phyloP scores from a whole-genome alignment of 1,284 basidiomycete genomes.

The Macrocystidia cucumis region DNA sequence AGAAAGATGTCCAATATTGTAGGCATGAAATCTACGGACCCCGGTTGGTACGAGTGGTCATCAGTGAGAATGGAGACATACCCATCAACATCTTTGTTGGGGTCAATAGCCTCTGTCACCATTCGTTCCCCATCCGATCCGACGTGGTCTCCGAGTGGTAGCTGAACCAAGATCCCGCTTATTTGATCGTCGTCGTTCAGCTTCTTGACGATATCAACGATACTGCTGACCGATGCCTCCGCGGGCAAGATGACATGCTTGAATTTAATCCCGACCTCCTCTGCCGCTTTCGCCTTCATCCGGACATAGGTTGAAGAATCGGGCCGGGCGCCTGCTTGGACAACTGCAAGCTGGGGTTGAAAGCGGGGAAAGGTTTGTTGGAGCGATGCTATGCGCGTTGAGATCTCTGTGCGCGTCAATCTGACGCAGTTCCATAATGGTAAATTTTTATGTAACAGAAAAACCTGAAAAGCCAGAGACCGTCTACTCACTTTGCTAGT shows the following conservation, averaged over 20 bases:
- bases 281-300: conserved; percentile 96
- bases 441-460: conserved; percentile 9
- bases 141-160: conserved; percentile 90
- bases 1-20: conserved; percentile 95
- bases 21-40: conserved; percentile 84
- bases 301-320: conserved; percentile 94
- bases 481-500: conserved; percentile 70
- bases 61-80: conserved; percentile 23
- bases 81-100: conserved; percentile 97
- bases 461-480: conserved; percentile 6
- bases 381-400: conserved; percentile 54
- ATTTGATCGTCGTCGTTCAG: conserved; percentile 83
- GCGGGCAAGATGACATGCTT: conserved; percentile 76
- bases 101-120: conserved; percentile 92
- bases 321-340: conserved; percentile 89
- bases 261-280: conserved; percentile 90
- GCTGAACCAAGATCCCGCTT: conserved; percentile 92
- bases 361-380: conserved; percentile 73
- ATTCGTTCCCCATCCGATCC: conserved; percentile 79
- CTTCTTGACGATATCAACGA: conserved; percentile 72
- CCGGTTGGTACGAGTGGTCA: conserved; percentile 9
- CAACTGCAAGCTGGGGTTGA: conserved; percentile 84
- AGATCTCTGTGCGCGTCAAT: conserved; percentile 72
- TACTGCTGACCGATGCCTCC: conserved; percentile 66
- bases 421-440: conserved; percentile 29